phyloP scores from a whole-genome alignment of 139 green algal genomes.

The Chlamydomonas schloesseri region DNA sequence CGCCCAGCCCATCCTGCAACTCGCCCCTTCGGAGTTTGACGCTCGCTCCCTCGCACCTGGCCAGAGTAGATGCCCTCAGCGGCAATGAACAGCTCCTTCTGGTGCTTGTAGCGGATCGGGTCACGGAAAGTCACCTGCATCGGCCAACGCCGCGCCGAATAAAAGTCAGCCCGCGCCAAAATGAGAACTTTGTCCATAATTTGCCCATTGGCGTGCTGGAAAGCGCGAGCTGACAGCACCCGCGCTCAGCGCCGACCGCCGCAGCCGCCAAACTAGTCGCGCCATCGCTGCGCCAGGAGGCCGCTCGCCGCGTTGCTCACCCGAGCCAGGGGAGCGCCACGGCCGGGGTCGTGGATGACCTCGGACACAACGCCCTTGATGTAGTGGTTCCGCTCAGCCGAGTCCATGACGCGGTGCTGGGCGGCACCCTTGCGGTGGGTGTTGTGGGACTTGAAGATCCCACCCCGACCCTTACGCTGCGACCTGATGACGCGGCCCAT shows the following conservation, averaged over 20 bases:
- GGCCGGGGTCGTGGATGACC: conserved; percentile 97
- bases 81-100: conserved; percentile 98
- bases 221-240: too few relatives aligned
- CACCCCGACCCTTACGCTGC: conserved; percentile 98
- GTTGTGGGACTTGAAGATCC: conserved; percentile 97
- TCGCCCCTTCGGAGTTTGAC: too few relatives aligned
- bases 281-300: too few relatives aligned
- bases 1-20: too few relatives aligned
- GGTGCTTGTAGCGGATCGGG: conserved; percentile 91
- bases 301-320: conserved; percentile 58
- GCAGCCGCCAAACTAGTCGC: conserved; percentile 24
- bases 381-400: conserved; percentile 92
- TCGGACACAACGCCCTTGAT: conserved; percentile 97
- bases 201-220: not conserved
- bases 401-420: conserved; percentile 88
- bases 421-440: conserved; percentile 96
- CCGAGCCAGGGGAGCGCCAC: conserved; percentile 96
- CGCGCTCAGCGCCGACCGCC: not conserved
- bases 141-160: too few relatives aligned
- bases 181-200: not conserved
- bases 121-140: conserved; percentile 94
- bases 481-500: conserved; percentile 98
- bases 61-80: conserved; percentile 97
- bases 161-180: not conserved
- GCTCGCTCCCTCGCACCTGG: conserved; percentile 76